Evolutionary conservation across 768 basidiomycete genomes (phyloP).

Genomic region (Boletus subcaerulescens): DNA sequence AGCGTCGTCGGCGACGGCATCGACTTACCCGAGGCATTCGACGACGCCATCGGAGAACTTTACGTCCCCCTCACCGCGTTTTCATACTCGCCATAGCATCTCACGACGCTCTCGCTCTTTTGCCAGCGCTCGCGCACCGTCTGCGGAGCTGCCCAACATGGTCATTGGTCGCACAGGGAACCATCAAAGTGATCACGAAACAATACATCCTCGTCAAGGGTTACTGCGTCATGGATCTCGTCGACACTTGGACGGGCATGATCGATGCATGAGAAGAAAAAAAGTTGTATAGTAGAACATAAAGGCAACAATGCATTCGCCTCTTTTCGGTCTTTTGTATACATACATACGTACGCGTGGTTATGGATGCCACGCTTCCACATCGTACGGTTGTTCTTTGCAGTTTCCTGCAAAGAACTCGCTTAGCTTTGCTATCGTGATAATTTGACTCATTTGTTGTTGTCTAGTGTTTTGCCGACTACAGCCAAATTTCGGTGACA

Average conservation of each 20-base stretch:
- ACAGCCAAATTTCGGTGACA: too few relatives aligned
- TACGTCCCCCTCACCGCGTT: conserved; percentile 36
- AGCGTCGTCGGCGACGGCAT: conserved; percentile 47
- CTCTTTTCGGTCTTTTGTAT: not conserved
- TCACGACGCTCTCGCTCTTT: not conserved
- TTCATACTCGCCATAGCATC: not conserved
- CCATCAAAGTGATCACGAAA: conserved; percentile 93
- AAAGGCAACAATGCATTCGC: not conserved
- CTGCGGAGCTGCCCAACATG: conserved; percentile 86
- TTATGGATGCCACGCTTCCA: too few relatives aligned
- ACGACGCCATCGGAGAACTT: conserved; percentile 73
- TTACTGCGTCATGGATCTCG: conserved; percentile 80
- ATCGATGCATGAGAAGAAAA: conserved; percentile 29
- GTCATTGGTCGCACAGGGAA: conserved; percentile 93
- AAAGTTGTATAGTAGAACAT: too few relatives aligned
- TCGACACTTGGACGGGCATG: conserved; percentile 72
- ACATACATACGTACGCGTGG: too few relatives aligned
- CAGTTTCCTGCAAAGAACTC: too few relatives aligned
- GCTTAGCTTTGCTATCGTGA: too few relatives aligned
- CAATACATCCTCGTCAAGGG: conserved; percentile 93
- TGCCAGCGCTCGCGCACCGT: conserved; percentile 69
- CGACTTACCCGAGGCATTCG: conserved; percentile 53
- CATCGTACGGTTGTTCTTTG: too few relatives aligned
- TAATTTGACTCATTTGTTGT: too few relatives aligned
- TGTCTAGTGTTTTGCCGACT: too few relatives aligned